Percentiles rank a stretch among this genome's conserved stretches.
These are phyloP conservation scores for Adansonia gregorii DNA, from an alignment of 441 rosid genomes.

Conservation along the genomic window DNA sequence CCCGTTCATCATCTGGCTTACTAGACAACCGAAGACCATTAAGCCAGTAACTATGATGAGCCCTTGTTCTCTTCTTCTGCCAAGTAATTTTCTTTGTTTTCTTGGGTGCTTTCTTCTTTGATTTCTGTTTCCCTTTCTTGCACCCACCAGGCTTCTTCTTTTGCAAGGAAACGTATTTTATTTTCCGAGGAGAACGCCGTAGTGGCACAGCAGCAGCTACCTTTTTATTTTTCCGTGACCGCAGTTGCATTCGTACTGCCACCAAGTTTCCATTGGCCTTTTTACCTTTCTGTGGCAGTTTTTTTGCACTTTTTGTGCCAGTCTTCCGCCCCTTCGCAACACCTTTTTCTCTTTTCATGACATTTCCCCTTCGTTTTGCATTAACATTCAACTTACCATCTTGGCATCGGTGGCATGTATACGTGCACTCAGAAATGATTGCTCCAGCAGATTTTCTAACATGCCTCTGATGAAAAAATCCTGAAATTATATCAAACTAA, in stretches of 20 bases:
- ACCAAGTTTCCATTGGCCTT: conserved; percentile 46
- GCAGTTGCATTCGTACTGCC: conserved; percentile 40
- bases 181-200: conserved; percentile 82
- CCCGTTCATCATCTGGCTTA: conserved; percentile 72
- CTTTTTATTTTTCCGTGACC: conserved; percentile 53
- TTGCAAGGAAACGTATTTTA: conserved; percentile 52
- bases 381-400: conserved; percentile 46
- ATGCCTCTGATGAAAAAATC: conserved; percentile 81
- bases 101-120: conserved; percentile 48
- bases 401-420: conserved; percentile 72
- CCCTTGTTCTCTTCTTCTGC: conserved; percentile 66
- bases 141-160: conserved; percentile 44
- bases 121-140: conserved; percentile 57
- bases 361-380: conserved; percentile 40
- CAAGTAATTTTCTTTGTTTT: conserved; percentile 44
- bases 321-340: conserved; percentile 43
- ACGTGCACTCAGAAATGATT: conserved; percentile 42
- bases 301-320: conserved; percentile 38
- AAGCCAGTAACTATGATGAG: conserved; percentile 71
- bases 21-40: conserved; percentile 78
- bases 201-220: conserved; percentile 61
- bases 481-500: conserved; percentile 47
- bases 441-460: conserved; percentile 63
- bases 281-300: conserved; percentile 48
- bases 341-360: conserved; percentile 43